Evolutionary conservation across 139 green algal genomes (phyloP).

Genomic region (Chlorella sorokiniana): DNA sequence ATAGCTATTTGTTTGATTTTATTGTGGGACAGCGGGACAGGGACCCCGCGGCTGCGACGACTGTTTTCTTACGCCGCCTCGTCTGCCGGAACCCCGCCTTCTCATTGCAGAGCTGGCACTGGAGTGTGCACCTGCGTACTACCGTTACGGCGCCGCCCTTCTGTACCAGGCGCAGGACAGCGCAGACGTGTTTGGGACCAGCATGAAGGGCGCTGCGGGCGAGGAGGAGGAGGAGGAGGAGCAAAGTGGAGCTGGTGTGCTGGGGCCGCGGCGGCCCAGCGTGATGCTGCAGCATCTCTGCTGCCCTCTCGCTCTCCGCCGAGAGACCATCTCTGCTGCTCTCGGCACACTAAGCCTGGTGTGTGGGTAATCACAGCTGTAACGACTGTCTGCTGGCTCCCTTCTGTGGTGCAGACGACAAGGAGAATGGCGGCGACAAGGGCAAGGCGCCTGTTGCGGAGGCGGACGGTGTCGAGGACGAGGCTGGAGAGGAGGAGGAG

Average conservation of each 20-base stretch:
- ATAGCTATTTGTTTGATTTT: no score
- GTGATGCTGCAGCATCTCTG: not conserved
- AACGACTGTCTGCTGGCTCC: not conserved
- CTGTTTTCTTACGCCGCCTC: no score
- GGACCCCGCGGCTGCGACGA: no score
- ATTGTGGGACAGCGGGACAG: no score
- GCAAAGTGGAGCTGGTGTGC: constrained; percentile 11
- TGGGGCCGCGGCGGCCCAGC: not conserved
- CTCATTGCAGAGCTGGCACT: not conserved
- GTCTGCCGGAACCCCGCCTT: no score
- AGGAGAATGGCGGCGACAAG: constrained; percentile 42
- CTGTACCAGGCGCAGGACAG: constrained; percentile 70
- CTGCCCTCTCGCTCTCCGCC: no score
- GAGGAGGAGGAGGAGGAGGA: constrained; percentile 37
- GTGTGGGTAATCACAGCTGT: not conserved
- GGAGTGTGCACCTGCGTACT: constrained; percentile 51
- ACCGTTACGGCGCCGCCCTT: constrained; percentile 68
- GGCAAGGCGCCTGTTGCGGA: constrained; percentile 36
- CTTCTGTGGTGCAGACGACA: constrained; percentile 17
- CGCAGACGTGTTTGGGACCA: constrained; percentile 65
- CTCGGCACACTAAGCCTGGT: no score
- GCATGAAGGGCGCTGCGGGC: constrained; percentile 2
- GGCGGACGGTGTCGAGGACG: constrained; percentile 15
- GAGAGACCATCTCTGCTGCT: no score
- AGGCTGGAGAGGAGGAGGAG: constrained; percentile 37